Evolutionary conservation across 306 rosid genomes (phyloP).

Genomic region (Rosa multiflora): DNA sequence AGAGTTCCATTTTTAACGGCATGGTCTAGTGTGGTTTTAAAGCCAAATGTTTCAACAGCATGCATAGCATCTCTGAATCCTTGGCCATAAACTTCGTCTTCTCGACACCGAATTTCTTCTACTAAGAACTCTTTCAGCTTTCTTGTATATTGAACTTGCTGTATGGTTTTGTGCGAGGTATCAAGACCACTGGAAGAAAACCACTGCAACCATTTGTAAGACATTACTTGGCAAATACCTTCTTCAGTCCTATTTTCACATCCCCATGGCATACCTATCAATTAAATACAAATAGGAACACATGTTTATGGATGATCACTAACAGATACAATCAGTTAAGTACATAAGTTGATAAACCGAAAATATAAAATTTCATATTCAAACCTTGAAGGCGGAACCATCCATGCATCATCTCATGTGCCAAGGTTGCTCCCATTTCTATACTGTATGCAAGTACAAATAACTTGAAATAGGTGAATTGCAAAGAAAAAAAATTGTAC

Average conservation of each 20-base stretch:
- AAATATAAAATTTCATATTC: neutral
- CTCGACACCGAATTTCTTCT: too few relatives aligned
- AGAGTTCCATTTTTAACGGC: too few relatives aligned
- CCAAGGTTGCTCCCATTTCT: neutral
- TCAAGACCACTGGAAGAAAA: neutral
- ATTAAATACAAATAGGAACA: too few relatives aligned
- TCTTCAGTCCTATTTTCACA: neutral
- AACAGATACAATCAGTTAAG: too few relatives aligned
- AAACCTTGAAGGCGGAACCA: neutral
- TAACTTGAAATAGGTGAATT: neutral
- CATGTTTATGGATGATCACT: too few relatives aligned
- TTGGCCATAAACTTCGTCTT: neutral
- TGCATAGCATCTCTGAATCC: neutral
- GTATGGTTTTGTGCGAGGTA: neutral
- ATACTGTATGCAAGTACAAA: neutral
- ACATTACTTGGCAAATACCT: neutral
- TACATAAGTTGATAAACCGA: too few relatives aligned
- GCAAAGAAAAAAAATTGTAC: too few relatives aligned
- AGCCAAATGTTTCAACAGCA: neutral
- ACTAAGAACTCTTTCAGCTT: neutral
- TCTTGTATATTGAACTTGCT: neutral
- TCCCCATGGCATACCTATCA: neutral
- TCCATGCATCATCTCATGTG: slow-evolving; percentile 9
- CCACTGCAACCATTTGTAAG: neutral
- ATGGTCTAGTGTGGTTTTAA: neutral